These are phyloP conservation scores for Metschnikowia reukaufii DNA, from an alignment of 805 yeast species.

Conservation along the genomic window DNA sequence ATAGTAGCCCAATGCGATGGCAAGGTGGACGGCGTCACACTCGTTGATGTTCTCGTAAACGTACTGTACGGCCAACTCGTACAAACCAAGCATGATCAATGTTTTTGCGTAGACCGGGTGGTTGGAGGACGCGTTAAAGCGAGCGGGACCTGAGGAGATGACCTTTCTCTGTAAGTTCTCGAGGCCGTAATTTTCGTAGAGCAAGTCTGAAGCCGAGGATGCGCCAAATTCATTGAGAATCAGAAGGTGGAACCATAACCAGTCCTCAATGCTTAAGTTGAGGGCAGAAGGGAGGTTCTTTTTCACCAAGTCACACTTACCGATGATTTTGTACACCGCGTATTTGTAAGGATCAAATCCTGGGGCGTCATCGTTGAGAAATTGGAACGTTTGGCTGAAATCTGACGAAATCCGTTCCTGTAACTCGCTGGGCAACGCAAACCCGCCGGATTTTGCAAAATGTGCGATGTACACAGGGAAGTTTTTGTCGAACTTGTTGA, in stretches of 20 bases:
- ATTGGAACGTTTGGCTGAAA: conserved; percentile 79
- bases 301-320: conserved; percentile 78
- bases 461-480: conserved; percentile 79
- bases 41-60: conserved; percentile 60
- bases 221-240: conserved; percentile 57
- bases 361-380: conserved; percentile 48
- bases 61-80: conserved; percentile 75
- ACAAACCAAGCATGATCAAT: conserved; percentile 72
- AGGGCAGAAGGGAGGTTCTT: conserved; percentile 67
- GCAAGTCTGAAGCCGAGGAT: conserved; percentile 35
- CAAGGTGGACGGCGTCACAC: conserved; percentile 85
- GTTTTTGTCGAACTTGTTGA: conserved; percentile 81
- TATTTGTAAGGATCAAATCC: conserved; percentile 82
- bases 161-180: conserved; percentile 72
- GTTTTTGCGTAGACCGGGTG: conserved; percentile 75
- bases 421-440: conserved; percentile 62
- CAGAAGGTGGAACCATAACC: conserved; percentile 93
- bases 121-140: conserved; percentile 63
- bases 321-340: conserved; percentile 87
- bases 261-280: conserved; percentile 82
- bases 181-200: conserved; percentile 71
- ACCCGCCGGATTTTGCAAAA: conserved; percentile 53
- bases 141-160: conserved; percentile 67
- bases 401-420: conserved; percentile 72
- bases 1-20: conserved; percentile 74